Conservation (phyloP, 805 yeast genomes). For the Kazachstania bromeliacearum region DNA sequence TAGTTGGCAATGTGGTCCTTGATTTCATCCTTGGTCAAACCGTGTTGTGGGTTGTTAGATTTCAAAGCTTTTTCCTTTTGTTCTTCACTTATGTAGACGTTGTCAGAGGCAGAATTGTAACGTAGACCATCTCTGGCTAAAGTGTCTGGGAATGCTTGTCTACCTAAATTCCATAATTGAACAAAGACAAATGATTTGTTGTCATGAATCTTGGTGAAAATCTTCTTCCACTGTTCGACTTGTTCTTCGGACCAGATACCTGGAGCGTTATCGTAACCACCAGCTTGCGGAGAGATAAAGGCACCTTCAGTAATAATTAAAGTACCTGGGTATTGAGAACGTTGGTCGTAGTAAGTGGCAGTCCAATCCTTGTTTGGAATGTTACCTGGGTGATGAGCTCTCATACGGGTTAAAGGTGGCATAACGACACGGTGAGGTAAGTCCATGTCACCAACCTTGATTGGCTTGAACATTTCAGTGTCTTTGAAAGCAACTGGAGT, state of each 20-base stretch:
- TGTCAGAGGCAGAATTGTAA: slow-evolving; percentile 34
- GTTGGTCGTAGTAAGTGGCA: slow-evolving; percentile 43
- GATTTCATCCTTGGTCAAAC: slow-evolving; percentile 27
- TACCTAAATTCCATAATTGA: slow-evolving; percentile 46
- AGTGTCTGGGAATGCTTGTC: slow-evolving; percentile 33
- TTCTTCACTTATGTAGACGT: slow-evolving; percentile 28
- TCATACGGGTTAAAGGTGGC: slow-evolving; percentile 39
- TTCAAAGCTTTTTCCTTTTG: slow-evolving; percentile 28
- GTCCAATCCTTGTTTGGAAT: slow-evolving; percentile 37
- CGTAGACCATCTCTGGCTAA: slow-evolving; percentile 31
- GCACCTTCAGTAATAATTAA: slow-evolving; percentile 55
- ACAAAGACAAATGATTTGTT: slow-evolving; percentile 37
- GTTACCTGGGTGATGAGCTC: slow-evolving; percentile 32
- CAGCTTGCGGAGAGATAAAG: slow-evolving; percentile 34
- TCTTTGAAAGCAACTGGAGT: slow-evolving; percentile 23
- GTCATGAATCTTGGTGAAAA: slow-evolving; percentile 41
- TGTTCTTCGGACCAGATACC: slow-evolving; percentile 44
- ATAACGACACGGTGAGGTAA: slow-evolving; percentile 33
- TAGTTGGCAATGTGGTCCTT: slow-evolving; percentile 33
- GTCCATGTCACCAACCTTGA: slow-evolving; percentile 33
- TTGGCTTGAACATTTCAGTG: slow-evolving; percentile 35
- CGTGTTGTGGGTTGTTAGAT: slow-evolving; percentile 25
- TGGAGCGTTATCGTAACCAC: slow-evolving; percentile 38
- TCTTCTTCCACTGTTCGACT: slow-evolving; percentile 38
- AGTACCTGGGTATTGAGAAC: slow-evolving; percentile 49